phyloP scores from a whole-genome alignment of 2,329 filamentous ascomycete genomes.

The Aspergillus aculeatus region DNA sequence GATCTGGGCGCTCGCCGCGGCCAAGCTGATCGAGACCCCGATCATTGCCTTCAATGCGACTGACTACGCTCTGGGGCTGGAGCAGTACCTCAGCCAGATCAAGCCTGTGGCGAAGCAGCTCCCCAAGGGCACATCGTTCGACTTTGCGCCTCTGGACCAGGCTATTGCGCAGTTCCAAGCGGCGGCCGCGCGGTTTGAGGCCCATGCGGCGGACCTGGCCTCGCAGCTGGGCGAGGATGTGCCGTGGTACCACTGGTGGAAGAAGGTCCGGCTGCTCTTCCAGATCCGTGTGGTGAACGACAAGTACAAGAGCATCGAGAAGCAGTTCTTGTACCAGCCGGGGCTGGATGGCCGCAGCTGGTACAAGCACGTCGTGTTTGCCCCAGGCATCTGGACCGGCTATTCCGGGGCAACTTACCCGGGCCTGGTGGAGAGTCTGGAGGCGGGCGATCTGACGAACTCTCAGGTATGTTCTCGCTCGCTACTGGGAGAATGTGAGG shows the following conservation, averaged over 20 bases:
- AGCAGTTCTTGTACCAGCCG: constrained; percentile 70
- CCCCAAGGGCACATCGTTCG: constrained; percentile 27
- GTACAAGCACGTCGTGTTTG: constrained; percentile 96
- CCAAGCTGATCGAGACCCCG: constrained; percentile 60
- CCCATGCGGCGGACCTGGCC: constrained; percentile 47
- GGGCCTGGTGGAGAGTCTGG: constrained; percentile 62
- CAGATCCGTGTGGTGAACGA: constrained; percentile 68
- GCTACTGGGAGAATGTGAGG: background rate
- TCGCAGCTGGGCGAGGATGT: constrained; percentile 55
- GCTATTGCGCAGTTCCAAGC: constrained; percentile 51
- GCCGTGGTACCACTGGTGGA: constrained; percentile 77
- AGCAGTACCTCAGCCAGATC: constrained; percentile 40
- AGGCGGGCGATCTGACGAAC: constrained; percentile 48
- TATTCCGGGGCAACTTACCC: constrained; percentile 74
- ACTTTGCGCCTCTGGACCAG: constrained; percentile 49
- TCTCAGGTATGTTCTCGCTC: constrained; percentile 47
- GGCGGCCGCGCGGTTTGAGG: constrained; percentile 53
- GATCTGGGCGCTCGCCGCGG: constrained; percentile 61
- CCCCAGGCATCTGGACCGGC: constrained; percentile 86
- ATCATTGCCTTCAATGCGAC: constrained; percentile 64
- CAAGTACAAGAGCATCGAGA: constrained; percentile 81
- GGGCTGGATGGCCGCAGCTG: constrained; percentile 78
- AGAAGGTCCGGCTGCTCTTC: constrained; percentile 63
- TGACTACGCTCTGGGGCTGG: constrained; percentile 62
- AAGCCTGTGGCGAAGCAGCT: constrained; percentile 28